These are phyloP conservation scores for Coniella vitis DNA, from an alignment of 2,329 filamentous ascomycete genomes.

Conservation along the genomic window DNA sequence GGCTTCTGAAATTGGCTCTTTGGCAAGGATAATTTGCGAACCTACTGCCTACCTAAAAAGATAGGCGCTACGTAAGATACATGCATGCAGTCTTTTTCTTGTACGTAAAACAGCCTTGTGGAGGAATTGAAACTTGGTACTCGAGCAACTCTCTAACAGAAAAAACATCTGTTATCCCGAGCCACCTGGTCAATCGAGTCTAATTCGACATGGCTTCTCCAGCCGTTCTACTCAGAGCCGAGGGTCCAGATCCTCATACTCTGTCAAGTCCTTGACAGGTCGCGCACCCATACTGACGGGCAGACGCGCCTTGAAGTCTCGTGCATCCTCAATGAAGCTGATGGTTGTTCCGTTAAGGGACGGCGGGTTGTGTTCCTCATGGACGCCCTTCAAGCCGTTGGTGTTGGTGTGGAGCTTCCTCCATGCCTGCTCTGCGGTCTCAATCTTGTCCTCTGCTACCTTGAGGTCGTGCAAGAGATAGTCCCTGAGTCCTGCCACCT, in stretches of 20 bases:
- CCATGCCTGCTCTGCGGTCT: conserved; percentile 33
- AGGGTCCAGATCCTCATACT: conserved; percentile 78
- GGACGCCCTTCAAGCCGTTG: conserved; percentile 27
- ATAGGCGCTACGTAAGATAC: no score
- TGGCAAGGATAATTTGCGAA: no score
- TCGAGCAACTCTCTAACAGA: no score
- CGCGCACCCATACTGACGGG: conserved; percentile 65
- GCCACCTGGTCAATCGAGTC: no score
- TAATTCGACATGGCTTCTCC: no score
- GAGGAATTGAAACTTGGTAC: no score
- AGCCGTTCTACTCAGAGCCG: conserved; percentile 56
- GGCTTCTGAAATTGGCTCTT: no score
- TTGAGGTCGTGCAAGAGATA: conserved; percentile 43
- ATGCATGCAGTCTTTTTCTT: no score
- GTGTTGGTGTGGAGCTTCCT: conserved; percentile 27
- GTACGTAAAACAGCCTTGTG: no score
- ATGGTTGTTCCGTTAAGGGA: conserved; percentile 46
- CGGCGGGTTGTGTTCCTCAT: conserved; percentile 26
- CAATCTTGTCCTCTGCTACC: conserved; percentile 42
- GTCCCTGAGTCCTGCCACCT: conserved; percentile 42
- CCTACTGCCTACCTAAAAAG: no score
- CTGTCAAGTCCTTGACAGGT: conserved; percentile 67
- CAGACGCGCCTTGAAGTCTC: conserved; percentile 71
- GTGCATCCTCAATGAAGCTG: conserved; percentile 67
- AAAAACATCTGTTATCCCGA: no score